Evolutionary conservation across 1,284 basidiomycete species (phyloP).

Genomic region (Cryptococcus sp.): DNA sequence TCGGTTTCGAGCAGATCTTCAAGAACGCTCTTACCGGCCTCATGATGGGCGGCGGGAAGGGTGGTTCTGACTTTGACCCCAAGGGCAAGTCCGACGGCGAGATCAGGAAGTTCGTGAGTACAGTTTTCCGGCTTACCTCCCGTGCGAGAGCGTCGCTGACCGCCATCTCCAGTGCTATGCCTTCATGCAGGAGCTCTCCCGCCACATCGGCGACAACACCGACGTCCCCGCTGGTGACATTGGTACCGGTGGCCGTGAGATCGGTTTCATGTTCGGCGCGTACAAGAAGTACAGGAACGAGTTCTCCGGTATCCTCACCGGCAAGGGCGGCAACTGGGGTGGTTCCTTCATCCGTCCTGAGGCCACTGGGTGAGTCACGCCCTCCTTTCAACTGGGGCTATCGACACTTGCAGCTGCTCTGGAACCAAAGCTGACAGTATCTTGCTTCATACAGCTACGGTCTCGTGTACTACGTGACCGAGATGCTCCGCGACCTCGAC

Average conservation of each 20-base stretch:
- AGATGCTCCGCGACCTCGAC: slow-evolving; percentile 51
- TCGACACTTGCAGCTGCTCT: neutral
- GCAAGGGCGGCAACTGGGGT: slow-evolving; percentile 71
- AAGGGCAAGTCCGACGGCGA: slow-evolving; percentile 76
- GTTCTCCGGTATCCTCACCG: slow-evolving; percentile 72
- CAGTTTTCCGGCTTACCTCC: neutral
- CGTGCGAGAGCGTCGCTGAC: neutral
- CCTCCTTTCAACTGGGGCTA: neutral
- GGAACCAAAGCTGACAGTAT: neutral
- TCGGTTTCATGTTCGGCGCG: slow-evolving; percentile 67
- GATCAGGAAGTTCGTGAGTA: slow-evolving; percentile 64
- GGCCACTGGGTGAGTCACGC: slow-evolving; percentile 55
- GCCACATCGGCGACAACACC: slow-evolving; percentile 68
- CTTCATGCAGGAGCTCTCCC: slow-evolving; percentile 70
- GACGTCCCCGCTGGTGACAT: slow-evolving; percentile 80
- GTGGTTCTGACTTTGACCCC: slow-evolving; percentile 71
- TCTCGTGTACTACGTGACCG: slow-evolving; percentile 72
- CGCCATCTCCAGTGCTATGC: slow-evolving; percentile 49
- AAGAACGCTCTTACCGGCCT: slow-evolving; percentile 79
- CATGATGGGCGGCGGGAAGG: slow-evolving; percentile 71
- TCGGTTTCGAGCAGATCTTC: slow-evolving; percentile 78
- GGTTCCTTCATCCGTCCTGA: slow-evolving; percentile 70
- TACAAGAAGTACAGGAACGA: slow-evolving; percentile 74
- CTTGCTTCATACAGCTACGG: slow-evolving; percentile 58
- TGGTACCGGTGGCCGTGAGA: slow-evolving; percentile 65